Conservation (phyloP, 768 basidiomycete genomes). For the Cystobasidium ongulense region DNA sequence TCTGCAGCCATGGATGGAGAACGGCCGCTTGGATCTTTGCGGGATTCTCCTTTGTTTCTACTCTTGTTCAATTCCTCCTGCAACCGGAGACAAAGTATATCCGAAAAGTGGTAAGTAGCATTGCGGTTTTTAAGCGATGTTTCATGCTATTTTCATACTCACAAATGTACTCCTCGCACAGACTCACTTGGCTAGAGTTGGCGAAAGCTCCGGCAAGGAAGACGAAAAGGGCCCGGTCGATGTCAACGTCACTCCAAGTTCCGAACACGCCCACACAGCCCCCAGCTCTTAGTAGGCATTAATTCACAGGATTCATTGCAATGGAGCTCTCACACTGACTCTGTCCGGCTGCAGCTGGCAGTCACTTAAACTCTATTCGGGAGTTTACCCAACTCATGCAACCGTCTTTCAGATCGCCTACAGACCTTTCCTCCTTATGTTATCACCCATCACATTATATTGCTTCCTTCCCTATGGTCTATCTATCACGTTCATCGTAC, state of each 20-base stretch:
- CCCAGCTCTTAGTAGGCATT: background rate
- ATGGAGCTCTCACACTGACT: background rate
- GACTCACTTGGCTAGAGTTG: background rate
- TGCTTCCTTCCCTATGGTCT: slow-evolving; percentile 35
- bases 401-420: slow-evolving; percentile 14
- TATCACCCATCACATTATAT: slow-evolving; percentile 27
- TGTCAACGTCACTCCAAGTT: background rate
- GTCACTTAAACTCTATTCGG: background rate
- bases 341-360: background rate
- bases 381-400: background rate
- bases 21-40: slow-evolving; percentile 15
- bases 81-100: slow-evolving; percentile 5
- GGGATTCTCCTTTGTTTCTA: background rate
- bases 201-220: background rate
- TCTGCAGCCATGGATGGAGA: background rate
- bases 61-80: background rate
- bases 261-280: background rate
- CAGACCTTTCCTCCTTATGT: background rate
- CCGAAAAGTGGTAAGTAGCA: background rate
- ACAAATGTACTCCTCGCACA: background rate
- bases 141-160: background rate
- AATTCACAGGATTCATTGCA: background rate
- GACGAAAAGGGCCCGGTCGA: background rate
- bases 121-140: too few relatives aligned
- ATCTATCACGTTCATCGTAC: slow-evolving; percentile 40